A percentile compares a stretch with the other conserved stretches of the same genome.
phyloP scores from a whole-genome alignment of 441 rosid species.

The Aleurites moluccanus region DNA sequence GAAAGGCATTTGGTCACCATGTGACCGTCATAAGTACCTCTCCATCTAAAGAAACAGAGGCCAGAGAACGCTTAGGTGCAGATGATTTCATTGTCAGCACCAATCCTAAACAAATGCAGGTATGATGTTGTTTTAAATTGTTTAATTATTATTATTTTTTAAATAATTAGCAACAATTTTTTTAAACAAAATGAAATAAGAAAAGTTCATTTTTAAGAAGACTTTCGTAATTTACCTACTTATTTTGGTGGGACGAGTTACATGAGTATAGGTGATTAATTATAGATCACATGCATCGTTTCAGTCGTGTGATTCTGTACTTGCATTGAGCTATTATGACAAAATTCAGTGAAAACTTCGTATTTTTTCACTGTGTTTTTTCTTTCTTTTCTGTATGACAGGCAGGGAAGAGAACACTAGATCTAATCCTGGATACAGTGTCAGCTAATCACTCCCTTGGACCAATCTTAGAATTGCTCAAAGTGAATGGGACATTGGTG shows the following conservation, averaged over 20 bases:
- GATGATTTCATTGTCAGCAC: slow-evolving; percentile 62
- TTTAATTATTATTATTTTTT: background rate
- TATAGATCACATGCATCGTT: no score
- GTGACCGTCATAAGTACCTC: slow-evolving; percentile 78
- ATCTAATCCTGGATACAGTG: slow-evolving; percentile 68
- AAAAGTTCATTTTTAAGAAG: no score
- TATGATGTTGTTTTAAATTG: slow-evolving; percentile 9
- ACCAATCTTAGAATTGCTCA: slow-evolving; percentile 62
- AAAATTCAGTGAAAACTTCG: no score
- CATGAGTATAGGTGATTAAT: no score
- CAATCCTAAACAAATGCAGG: slow-evolving; percentile 55
- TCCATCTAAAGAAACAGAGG: slow-evolving; percentile 59
- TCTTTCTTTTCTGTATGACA: slow-evolving; percentile 11
- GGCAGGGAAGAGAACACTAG: slow-evolving; percentile 54
- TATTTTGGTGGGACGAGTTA: no score
- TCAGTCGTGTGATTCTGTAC: no score
- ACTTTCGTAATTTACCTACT: no score
- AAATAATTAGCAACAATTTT: no score
- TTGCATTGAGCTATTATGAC: no score
- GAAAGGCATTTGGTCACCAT: slow-evolving; percentile 67
- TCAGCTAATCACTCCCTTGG: slow-evolving; percentile 67
- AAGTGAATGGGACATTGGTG: slow-evolving; percentile 59
- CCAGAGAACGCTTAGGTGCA: slow-evolving; percentile 56
- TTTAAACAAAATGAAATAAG: no score
- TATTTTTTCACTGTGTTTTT: no score